phyloP scores from a whole-genome alignment of 2,329 filamentous ascomycete genomes.

The Trichoderma lentiforme region DNA sequence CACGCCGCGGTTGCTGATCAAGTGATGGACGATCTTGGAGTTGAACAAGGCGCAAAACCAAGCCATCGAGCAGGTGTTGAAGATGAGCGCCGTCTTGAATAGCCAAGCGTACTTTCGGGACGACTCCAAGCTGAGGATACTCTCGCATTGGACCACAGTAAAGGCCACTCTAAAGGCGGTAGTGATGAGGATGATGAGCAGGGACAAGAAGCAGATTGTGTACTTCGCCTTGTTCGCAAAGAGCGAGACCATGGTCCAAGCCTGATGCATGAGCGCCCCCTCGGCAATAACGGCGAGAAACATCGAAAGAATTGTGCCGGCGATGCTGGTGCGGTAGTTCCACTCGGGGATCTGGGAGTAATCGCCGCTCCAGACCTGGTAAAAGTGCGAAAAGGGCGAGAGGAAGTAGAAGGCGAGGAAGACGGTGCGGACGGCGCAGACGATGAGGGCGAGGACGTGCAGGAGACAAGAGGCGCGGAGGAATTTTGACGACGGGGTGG shows the following conservation, averaged over 20 bases:
- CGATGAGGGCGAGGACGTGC: conserved; percentile 58
- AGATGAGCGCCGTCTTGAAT: conserved; percentile 36
- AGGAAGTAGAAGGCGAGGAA: conserved; percentile 59
- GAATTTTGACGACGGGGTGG: conserved; percentile 66
- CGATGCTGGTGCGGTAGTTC: conserved; percentile 38
- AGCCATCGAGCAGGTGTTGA: conserved; percentile 41
- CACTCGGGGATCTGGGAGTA: conserved; percentile 42
- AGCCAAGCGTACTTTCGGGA: conserved; percentile 36
- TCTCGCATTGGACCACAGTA: conserved; percentile 36
- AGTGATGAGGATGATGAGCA: conserved; percentile 33
- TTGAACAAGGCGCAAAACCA: conserved; percentile 59
- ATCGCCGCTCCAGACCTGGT: conserved; percentile 56
- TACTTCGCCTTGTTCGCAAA: conserved; percentile 41
- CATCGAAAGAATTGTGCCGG: conserved; percentile 41
- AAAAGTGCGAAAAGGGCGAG: conserved; percentile 59
- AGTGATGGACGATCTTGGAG: conserved; percentile 47
- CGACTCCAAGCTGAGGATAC: conserved; percentile 27
- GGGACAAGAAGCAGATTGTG: conserved; percentile 32
- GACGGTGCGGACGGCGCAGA: conserved; percentile 58
- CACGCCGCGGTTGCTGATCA: conserved; percentile 46
- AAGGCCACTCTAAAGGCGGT: conserved; percentile 33
- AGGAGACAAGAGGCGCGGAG: conserved; percentile 61
- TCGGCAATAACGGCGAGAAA: conserved; percentile 46
- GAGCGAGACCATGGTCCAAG: conserved; percentile 50
- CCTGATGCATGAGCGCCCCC: conserved; percentile 49